Evolutionary conservation across 805 yeast species (phyloP), one percentile per base, ranked within the genome.

Genomic region (Yamadazyma laniorum): DNA sequence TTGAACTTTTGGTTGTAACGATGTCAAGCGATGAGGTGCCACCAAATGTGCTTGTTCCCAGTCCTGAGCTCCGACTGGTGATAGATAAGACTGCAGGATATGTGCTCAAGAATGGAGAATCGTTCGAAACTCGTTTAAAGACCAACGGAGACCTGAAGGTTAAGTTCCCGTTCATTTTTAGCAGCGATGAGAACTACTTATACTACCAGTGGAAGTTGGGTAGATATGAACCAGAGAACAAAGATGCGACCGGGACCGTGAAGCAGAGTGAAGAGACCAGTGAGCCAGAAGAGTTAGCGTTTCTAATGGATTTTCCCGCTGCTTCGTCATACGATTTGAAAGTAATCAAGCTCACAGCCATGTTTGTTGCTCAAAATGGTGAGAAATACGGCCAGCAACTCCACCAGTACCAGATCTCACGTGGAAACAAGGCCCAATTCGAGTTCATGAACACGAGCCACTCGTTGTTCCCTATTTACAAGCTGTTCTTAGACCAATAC

Each of bases 71-170:
- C 5, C 60, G 65, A 44, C 70, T 70, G 12, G 70, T 76, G 14
- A 81, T 90, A 14, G 80, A 76, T 35, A 85, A 82, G 52, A 85
- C 95, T 0, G 88, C 82, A 0, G 75, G 67, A 3, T 86, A 82
- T 51, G 87, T 89, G 5, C 48, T 62, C 19, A 68, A 83, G 44
- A 84, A 86, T 52, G 96, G 95, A 0, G 50, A 56, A 1, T 63
- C 74, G 1, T 85, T 87, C 59, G 93, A 82, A 50, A 63, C 65
- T 7, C 64, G 83, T 34, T 71, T 86, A 40, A 60, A 61, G 13
- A 65, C 61, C 25, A 79, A 80, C 45, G 56, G 64, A 12, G 55
- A 61, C 13, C 18, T 35, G 5, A 71, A 71, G 35, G 66, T 68
- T 21, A 77, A 79, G 52, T 85, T 88, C 56, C 63, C 74, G n/a